Percentiles rank a stretch among this genome's conserved stretches.
phyloP scores from a whole-genome alignment of 805 yeast genomes.

The Starmera pachycereana region DNA sequence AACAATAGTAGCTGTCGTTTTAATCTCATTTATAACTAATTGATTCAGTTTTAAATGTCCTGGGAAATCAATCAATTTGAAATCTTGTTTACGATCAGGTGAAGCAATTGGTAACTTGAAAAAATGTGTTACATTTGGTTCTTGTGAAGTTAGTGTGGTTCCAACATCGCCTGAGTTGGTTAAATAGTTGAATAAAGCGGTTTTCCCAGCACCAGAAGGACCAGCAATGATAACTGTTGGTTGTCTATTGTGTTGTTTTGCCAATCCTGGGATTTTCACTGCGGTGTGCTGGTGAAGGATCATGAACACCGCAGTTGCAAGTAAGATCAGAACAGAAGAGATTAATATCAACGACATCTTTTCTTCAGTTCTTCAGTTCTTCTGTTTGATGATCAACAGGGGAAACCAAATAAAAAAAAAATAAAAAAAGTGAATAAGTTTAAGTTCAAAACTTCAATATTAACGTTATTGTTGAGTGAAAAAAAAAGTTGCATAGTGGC shows the following conservation, averaged over 20 bases:
- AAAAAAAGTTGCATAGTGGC: too few relatives aligned
- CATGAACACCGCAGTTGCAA: slow-evolving; percentile 3
- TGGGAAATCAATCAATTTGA: slow-evolving; percentile 69
- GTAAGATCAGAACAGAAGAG: slow-evolving; percentile 1
- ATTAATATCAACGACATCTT: neutral
- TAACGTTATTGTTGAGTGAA: too few relatives aligned
- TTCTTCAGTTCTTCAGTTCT: too few relatives aligned
- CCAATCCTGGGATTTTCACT: slow-evolving; percentile 9
- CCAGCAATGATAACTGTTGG: slow-evolving; percentile 61
- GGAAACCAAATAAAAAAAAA: too few relatives aligned
- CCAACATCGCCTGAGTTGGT: slow-evolving; percentile 17
- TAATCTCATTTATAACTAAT: slow-evolving; percentile 38
- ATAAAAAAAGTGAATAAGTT: too few relatives aligned
- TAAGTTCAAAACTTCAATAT: too few relatives aligned
- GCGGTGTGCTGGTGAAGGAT: slow-evolving; percentile 8
- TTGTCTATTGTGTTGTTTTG: slow-evolving; percentile 16
- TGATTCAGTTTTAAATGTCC: slow-evolving; percentile 74
- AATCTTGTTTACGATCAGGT: slow-evolving; percentile 23
- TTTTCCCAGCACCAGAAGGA: slow-evolving; percentile 56
- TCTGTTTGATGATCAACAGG: too few relatives aligned
- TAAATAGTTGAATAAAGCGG: slow-evolving; percentile 35
- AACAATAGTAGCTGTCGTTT: slow-evolving; percentile 33
- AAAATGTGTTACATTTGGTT: slow-evolving; percentile 28
- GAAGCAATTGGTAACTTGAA: slow-evolving; percentile 31
- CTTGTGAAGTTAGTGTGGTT: slow-evolving; percentile 42